phyloP scores from a whole-genome alignment of 1,139 yeast genomes.

The Geotrichum cucujoidarum region DNA sequence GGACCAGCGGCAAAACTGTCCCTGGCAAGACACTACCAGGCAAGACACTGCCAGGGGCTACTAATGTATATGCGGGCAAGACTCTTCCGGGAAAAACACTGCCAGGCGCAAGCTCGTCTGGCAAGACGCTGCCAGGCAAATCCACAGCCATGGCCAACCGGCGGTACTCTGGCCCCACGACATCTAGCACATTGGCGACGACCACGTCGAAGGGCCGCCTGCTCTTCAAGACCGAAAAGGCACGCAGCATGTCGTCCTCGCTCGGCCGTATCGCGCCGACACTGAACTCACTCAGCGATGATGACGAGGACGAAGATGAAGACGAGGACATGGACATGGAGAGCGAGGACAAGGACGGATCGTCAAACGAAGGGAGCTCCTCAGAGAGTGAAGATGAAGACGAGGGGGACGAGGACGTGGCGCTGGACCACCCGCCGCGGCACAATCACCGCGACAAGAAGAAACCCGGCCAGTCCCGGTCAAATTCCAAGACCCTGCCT shows the following conservation, averaged over 20 bases:
- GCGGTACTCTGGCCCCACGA: neutral
- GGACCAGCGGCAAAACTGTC: constrained; percentile 1
- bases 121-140: neutral
- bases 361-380: constrained; percentile 11
- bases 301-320: neutral
- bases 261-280: neutral
- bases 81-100: neutral
- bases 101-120: neutral
- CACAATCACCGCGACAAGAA: neutral
- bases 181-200: too few relatives aligned
- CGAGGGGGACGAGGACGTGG: constrained; percentile 3
- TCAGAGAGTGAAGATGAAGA: constrained; percentile 8
- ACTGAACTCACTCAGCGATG: constrained; percentile 1
- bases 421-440: neutral
- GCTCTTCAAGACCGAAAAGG: neutral
- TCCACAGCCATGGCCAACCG: neutral
- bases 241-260: neutral
- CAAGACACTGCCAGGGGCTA: neutral
- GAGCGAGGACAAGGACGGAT: constrained; percentile 3
- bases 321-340: neutral
- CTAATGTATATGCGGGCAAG: neutral
- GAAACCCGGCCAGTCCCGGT: neutral
- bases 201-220: neutral
- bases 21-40: neutral
- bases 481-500: constrained; percentile 15